Conservation (phyloP, 208 protist genomes). For the Acanthamoeba royreba region DNA sequence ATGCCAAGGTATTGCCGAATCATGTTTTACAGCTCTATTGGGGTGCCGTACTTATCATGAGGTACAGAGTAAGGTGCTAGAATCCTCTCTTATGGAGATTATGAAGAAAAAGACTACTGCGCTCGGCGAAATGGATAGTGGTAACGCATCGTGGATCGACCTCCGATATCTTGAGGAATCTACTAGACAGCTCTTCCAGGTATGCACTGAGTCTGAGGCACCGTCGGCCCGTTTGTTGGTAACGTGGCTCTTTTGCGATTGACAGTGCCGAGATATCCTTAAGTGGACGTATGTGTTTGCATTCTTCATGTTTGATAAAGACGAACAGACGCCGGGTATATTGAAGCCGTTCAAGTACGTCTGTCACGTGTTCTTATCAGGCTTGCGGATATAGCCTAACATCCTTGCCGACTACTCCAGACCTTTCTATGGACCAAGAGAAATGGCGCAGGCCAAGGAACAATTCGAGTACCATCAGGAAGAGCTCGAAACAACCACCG, state of each 20-base stretch:
- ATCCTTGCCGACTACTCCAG: too few relatives aligned
- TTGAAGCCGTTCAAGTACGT: background rate
- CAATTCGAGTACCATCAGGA: slow-evolving; percentile 28
- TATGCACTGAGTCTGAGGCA: too few relatives aligned
- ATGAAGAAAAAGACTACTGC: background rate
- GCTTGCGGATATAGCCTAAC: too few relatives aligned
- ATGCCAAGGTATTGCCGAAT: background rate
- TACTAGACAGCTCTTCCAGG: background rate
- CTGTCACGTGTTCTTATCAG: too few relatives aligned
- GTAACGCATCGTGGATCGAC: background rate
- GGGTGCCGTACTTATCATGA: too few relatives aligned
- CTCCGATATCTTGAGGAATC: slow-evolving; percentile 13
- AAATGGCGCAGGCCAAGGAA: background rate
- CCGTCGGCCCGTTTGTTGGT: too few relatives aligned
- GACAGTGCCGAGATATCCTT: slow-evolving; percentile 17
- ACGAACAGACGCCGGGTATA: slow-evolving; percentile 4
- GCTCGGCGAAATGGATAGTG: background rate
- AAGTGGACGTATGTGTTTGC: slow-evolving; percentile 22
- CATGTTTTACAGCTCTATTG: too few relatives aligned
- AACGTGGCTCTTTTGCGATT: too few relatives aligned
- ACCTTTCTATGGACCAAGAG: background rate
- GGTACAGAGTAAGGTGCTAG: background rate
- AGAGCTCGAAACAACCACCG: background rate
- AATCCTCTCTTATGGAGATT: background rate
- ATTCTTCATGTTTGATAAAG: slow-evolving; percentile 11